Conservation (phyloP, 768 basidiomycete species). For the Collybiopsis confluens region DNA sequence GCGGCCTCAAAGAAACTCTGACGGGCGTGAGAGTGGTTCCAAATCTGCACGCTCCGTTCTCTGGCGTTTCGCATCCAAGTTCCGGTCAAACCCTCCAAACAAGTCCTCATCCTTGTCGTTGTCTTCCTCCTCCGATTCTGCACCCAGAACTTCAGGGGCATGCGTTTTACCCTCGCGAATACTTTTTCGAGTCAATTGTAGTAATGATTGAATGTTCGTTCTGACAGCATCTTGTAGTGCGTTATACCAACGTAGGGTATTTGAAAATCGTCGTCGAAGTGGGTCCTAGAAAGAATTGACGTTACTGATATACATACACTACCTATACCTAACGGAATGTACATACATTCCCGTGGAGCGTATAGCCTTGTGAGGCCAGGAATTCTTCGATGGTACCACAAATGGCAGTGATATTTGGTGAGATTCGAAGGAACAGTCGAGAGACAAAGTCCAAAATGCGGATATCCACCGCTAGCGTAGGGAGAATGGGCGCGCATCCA, state of each 20-base stretch:
- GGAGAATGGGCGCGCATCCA: neutral
- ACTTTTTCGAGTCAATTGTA: neutral
- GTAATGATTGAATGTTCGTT: neutral
- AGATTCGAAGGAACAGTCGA: slow-evolving; percentile 8
- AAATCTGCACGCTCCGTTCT: no score
- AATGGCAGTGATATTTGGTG: slow-evolving; percentile 13
- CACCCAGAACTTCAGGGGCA: neutral
- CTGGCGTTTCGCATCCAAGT: no score
- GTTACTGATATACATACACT: neutral
- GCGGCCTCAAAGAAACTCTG: slow-evolving; percentile 15
- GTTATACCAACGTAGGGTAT: slow-evolving; percentile 22
- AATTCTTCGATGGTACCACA: slow-evolving; percentile 14
- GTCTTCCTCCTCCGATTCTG: neutral
- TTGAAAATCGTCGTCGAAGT: slow-evolving; percentile 19
- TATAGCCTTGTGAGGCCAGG: slow-evolving; percentile 10
- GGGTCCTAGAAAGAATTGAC: slow-evolving; percentile 21
- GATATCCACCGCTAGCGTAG: slow-evolving; percentile 13
- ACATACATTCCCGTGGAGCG: slow-evolving; percentile 11
- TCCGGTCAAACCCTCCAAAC: neutral
- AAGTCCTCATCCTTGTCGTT: neutral
- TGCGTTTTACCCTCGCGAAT: neutral
- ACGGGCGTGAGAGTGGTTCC: slow-evolving; percentile 9
- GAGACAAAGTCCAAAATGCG: slow-evolving; percentile 10
- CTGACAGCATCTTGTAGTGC: neutral
- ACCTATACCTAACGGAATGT: neutral